Percentiles rank a stretch among this genome's conserved stretches.
Evolutionary conservation across 192 early-diverging fungal species (phyloP).

Genomic region (Chytriomyces sp.): DNA sequence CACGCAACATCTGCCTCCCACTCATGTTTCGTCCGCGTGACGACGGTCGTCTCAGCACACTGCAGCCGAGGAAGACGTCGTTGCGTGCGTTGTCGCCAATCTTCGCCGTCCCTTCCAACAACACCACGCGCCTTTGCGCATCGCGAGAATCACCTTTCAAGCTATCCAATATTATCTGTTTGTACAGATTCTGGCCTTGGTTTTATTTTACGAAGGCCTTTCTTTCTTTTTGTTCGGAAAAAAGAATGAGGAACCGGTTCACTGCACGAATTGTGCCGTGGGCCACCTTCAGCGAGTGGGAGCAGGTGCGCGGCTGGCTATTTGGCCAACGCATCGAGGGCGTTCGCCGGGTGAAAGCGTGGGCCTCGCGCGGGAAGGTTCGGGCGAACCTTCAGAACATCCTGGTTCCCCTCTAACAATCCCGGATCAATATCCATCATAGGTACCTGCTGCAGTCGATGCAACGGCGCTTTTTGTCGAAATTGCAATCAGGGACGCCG

Average conservation of each 20-base stretch:
- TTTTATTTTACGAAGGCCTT: not conserved
- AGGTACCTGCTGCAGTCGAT: conserved; percentile 63
- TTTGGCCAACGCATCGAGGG: conserved; percentile 42
- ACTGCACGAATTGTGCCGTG: conserved; percentile 63
- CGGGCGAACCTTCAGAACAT: too few species aligned
- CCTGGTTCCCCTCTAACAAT: not conserved
- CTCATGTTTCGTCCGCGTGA: too few species aligned
- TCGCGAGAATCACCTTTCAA: too few species aligned
- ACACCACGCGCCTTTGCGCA: too few species aligned
- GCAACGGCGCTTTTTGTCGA: conserved; percentile 65
- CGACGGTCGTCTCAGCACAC: too few species aligned
- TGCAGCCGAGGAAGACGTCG: too few species aligned
- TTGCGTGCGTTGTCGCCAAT: too few species aligned
- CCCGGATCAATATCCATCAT: not conserved
- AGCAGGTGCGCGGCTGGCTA: conserved; percentile 56
- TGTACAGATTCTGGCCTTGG: not conserved
- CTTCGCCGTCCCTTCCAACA: too few species aligned
- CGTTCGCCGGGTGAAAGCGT: conserved; percentile 64
- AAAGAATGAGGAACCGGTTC: not conserved
- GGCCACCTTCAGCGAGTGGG: conserved; percentile 59
- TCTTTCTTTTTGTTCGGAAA: not conserved
- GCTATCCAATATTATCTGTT: too few species aligned
- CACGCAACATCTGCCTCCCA: too few species aligned
- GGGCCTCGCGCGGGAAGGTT: conserved; percentile 68
- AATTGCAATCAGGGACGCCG: conserved; percentile 55